Conservation (phyloP, 1,139 yeast genomes). For the Candida buenavistaensis region DNA sequence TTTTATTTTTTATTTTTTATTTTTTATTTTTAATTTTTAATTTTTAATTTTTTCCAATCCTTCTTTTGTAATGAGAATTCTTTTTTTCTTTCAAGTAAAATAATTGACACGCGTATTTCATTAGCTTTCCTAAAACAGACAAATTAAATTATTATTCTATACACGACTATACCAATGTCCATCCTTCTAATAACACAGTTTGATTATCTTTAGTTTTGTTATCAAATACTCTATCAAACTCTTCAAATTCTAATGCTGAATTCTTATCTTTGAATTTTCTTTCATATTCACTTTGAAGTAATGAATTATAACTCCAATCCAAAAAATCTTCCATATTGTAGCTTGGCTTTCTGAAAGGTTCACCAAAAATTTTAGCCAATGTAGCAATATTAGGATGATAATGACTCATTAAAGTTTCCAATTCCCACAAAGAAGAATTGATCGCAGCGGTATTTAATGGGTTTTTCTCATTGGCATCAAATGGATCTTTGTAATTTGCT, state of each 20-base stretch:
- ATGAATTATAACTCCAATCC: constrained; percentile 81
- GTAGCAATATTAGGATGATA: constrained; percentile 96
- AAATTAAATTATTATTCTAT: constrained; percentile 14
- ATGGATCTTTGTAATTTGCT: constrained; percentile 60
- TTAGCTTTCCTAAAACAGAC: constrained; percentile 30
- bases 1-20: background rate
- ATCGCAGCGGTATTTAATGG: constrained; percentile 82
- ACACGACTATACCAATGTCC: constrained; percentile 19
- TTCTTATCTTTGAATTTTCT: constrained; percentile 72
- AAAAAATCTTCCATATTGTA: constrained; percentile 92
- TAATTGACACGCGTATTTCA: constrained; percentile 28
- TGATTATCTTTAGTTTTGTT: constrained; percentile 5
- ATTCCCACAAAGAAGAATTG: constrained; percentile 88
- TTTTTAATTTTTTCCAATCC: too few species aligned
- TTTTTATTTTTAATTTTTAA: too few species aligned
- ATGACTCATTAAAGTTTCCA: constrained; percentile 78
- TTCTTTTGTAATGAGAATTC: too few species aligned
- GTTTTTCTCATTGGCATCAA: constrained; percentile 58
- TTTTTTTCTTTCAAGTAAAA: background rate
- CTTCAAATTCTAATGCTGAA: constrained; percentile 81
- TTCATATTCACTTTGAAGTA: constrained; percentile 71
- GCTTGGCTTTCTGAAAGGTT: constrained; percentile 84
- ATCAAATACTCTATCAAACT: constrained; percentile 43
- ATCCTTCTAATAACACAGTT: constrained; percentile 22
- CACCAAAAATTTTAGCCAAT: constrained; percentile 80